A percentile compares a stretch with the other conserved stretches of the same genome.
Evolutionary conservation across 2,329 filamentous ascomycete species (phyloP).

Genomic region (Parafenestella ontariensis): DNA sequence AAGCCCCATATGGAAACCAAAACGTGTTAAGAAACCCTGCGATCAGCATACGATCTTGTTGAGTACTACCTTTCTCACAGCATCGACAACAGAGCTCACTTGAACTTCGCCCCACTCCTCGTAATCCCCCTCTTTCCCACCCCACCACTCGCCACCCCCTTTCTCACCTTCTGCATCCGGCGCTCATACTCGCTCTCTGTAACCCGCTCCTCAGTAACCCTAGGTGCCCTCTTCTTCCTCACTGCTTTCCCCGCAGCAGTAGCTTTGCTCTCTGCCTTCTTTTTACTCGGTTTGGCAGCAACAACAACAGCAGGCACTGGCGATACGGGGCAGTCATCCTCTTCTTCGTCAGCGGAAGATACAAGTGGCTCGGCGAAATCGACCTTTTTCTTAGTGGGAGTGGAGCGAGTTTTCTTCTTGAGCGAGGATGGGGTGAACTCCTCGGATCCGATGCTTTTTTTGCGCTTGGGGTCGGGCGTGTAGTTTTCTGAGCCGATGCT

Average conservation of each 20-base stretch:
- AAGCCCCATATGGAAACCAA: no score
- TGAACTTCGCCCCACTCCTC: slow-evolving; percentile 7
- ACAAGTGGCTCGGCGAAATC: background rate
- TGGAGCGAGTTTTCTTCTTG: background rate
- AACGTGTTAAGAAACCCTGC: background rate
- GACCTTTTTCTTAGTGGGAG: background rate
- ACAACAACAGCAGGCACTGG: background rate
- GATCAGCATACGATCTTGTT: no score
- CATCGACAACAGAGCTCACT: no score
- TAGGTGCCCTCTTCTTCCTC: background rate
- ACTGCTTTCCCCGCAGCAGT: background rate
- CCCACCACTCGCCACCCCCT: background rate
- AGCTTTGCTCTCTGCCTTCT: background rate
- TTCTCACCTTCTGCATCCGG: background rate
- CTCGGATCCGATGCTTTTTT: background rate
- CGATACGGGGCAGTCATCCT: background rate
- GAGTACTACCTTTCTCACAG: no score
- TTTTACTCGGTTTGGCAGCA: background rate
- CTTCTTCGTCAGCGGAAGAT: background rate
- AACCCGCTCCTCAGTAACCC: background rate
- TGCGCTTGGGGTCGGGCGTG: slow-evolving; percentile 4
- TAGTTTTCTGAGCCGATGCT: background rate
- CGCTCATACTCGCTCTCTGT: background rate
- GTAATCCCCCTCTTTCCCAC: background rate
- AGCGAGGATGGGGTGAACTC: background rate